Base-by-base conservation (phyloP, 192 early-diverging fungal genomes). In the Backusella mclennaniae region DNA sequence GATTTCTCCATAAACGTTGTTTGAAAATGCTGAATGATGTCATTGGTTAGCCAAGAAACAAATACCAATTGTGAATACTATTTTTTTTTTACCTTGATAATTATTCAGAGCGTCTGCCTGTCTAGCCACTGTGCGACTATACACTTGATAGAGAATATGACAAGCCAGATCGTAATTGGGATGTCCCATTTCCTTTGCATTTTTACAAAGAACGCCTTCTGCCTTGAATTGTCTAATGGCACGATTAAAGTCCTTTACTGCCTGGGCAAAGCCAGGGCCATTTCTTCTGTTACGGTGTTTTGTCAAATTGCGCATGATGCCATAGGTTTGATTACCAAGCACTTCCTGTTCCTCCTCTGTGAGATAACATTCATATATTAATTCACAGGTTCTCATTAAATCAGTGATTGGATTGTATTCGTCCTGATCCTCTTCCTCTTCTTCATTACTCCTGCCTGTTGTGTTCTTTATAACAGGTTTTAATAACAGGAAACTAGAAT, bases 1-100 rank as follows among this genome's bases (percentile, higher is more conserved):
- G 75, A 99, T 92, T 84, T 99, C 98, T 59, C 98, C 98, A 82
- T 99, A 99, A 23, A 99, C 97, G 80, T 95, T 95, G 80, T 97
- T 96, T 19, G 95, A 95, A 76, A 96, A 96, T 49, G 90, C 92
- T 88, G 17, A 49, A 49, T 49, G 19, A 17, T 44, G 15, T 78
- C 17, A 74, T 29, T n/a, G 17, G 4, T 49, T 49, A 49, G 46
- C 46, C 36, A 85, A 80, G 75, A 23, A 70, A 79, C 8, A 21
- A 59, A 59, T 26, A 35, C 35, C 12, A 35, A 31, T 8, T 29
- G 46, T 23, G 26, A 26, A 26, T 26, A 26, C 26, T 26, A 26
- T 26, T 26, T 26, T 26, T 26, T 1, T 31, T 29, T 35, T 73
- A 83, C 81, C 81, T 82, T 94, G 86, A 83, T 97, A 97, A 44